Evolutionary conservation across 2,329 filamentous ascomycete genomes (phyloP).

Genomic region (Arthroderma uncinatum): DNA sequence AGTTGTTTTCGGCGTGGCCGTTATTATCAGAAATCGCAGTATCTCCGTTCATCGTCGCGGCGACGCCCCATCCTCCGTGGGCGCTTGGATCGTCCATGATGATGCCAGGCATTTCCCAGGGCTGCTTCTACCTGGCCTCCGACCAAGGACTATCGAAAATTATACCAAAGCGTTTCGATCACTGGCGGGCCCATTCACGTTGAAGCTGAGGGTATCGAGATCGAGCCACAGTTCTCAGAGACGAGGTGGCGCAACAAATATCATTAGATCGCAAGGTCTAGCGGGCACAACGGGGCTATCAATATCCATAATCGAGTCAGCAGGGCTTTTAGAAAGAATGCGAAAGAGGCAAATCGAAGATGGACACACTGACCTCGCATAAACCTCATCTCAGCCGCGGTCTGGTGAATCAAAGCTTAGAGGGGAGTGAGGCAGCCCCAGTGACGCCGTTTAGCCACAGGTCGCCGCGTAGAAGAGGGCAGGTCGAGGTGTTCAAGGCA

Average conservation of each 20-base stretch:
- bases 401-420: not conserved
- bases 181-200: not conserved
- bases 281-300: not conserved
- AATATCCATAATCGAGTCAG: not conserved
- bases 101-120: slow-evolving; percentile 29
- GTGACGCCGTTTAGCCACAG: not conserved
- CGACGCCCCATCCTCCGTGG: not conserved
- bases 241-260: not conserved
- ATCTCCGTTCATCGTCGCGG: slow-evolving; percentile 2
- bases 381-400: not conserved
- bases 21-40: slow-evolving; percentile 18
- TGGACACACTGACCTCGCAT: not conserved
- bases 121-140: not conserved
- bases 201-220: not conserved
- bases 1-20: slow-evolving; percentile 19
- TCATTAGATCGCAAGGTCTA: not conserved
- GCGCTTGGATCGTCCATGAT: slow-evolving; percentile 26
- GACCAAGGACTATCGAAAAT: not conserved
- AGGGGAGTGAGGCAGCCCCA: not conserved
- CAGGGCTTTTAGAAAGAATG: not conserved
- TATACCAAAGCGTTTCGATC: not conserved
- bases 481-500: not conserved
- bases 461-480: not conserved
- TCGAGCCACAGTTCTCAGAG: not conserved
- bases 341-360: not conserved